Evolutionary conservation across 1,284 basidiomycete genomes (phyloP).

Genomic region (Boletellus sp.): DNA sequence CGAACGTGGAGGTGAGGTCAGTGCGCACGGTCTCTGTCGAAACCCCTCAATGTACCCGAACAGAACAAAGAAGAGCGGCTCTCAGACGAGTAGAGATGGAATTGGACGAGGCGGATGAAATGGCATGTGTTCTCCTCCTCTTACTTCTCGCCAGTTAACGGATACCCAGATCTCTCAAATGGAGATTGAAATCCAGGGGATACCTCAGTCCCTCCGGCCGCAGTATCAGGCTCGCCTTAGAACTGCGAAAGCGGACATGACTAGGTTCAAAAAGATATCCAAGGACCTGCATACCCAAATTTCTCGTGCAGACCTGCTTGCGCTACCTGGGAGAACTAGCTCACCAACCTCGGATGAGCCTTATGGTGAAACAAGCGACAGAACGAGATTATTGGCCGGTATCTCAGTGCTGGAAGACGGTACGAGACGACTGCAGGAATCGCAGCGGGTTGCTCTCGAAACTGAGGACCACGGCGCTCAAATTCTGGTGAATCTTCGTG

Average conservation of each 20-base stretch:
- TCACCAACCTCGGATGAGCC: constrained; percentile 74
- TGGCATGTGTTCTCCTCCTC: constrained; percentile 49
- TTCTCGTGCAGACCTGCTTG: constrained; percentile 58
- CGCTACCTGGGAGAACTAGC: constrained; percentile 41
- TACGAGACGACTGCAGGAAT: constrained; percentile 80
- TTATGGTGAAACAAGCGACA: constrained; percentile 63
- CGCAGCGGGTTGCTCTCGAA: constrained; percentile 90
- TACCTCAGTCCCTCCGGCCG: constrained; percentile 79
- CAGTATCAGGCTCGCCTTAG: constrained; percentile 74
- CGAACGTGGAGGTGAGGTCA: constrained; percentile 51
- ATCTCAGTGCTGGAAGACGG: constrained; percentile 76
- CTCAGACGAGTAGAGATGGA: constrained; percentile 91
- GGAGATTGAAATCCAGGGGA: constrained; percentile 98
- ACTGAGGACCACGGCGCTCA: constrained; percentile 95
- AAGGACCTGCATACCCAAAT: constrained; percentile 59
- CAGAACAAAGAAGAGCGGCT: constrained; percentile 82
- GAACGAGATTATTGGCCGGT: constrained; percentile 76
- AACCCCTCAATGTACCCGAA: constrained; percentile 3
- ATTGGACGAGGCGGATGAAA: constrained; percentile 97
- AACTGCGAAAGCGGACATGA: constrained; percentile 68
- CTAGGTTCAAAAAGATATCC: constrained; percentile 75
- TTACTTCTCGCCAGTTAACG: constrained; percentile 5
- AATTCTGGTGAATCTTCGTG: constrained; percentile 82
- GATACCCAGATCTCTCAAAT: constrained; percentile 85
- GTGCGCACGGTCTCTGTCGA: neutral